phyloP scores from a whole-genome alignment of 805 yeast genomes.

The Kuraishia piskuri region DNA sequence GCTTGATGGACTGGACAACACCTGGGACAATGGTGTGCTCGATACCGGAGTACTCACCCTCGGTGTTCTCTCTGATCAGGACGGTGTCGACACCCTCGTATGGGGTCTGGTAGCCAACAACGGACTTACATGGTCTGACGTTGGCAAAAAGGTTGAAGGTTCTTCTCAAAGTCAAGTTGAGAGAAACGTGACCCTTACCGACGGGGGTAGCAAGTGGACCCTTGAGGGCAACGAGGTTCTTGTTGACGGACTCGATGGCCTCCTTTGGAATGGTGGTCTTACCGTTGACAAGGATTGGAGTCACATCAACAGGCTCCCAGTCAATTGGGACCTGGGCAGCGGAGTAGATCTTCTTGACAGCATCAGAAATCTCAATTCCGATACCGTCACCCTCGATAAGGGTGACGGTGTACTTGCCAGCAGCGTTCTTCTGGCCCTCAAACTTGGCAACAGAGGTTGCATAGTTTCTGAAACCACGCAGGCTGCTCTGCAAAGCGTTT shows the following conservation, averaged over 20 bases:
- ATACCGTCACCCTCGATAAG: constrained; percentile 98
- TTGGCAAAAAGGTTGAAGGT: constrained; percentile 94
- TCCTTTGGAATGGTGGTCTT: constrained; percentile 87
- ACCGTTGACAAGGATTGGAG: constrained; percentile 87
- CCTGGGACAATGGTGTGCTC: constrained; percentile 98
- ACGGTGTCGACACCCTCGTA: constrained; percentile 88
- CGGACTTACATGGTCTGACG: constrained; percentile 93
- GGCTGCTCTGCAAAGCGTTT: constrained; percentile 1
- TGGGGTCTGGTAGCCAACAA: constrained; percentile 90
- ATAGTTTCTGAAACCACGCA: constrained; percentile 6
- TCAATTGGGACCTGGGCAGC: constrained; percentile 95
- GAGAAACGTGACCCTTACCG: constrained; percentile 96
- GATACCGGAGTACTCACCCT: constrained; percentile 98
- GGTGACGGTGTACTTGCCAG: constrained; percentile 89
- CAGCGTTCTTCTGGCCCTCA: constrained; percentile 54
- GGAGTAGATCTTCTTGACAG: constrained; percentile 85
- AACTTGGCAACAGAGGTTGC: constrained; percentile 51
- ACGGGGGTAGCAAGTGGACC: constrained; percentile 99
- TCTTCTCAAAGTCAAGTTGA: constrained; percentile 95
- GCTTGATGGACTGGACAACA: constrained; percentile 95
- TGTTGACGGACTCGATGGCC: constrained; percentile 89
- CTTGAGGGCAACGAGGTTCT: constrained; percentile 89
- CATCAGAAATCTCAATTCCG: constrained; percentile 90
- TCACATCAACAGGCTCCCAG: constrained; percentile 96
- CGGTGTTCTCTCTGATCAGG: constrained; percentile 96